A percentile compares a stretch with the other conserved stretches of the same genome.
These are phyloP conservation scores for Oleoguttula mirabilis DNA, from an alignment of 495 filamentous ascomycete genomes.

Conservation along the genomic window DNA sequence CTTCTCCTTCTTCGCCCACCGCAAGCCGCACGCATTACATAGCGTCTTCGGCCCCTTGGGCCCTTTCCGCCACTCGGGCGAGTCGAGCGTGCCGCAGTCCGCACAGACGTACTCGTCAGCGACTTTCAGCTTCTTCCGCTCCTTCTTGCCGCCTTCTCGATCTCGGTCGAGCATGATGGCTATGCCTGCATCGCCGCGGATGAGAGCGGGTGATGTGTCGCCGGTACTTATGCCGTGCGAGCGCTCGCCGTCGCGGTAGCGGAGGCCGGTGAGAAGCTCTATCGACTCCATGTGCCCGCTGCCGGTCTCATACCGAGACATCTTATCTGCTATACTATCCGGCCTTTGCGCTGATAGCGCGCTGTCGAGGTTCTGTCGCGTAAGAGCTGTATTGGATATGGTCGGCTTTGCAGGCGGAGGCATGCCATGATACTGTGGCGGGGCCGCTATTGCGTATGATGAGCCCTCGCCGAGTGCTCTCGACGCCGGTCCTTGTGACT, in stretches of 20 bases:
- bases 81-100: conserved; percentile 75
- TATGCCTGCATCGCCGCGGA: conserved; percentile 77
- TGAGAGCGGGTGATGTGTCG: conserved; percentile 59
- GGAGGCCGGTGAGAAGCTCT: conserved; percentile 83
- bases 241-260: conserved; percentile 80
- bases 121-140: conserved; percentile 83
- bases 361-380: conserved; percentile 67
- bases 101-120: conserved; percentile 92
- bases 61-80: conserved; percentile 93
- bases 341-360: conserved; percentile 53
- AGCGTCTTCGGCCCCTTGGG: conserved; percentile 89
- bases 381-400: conserved; percentile 51
- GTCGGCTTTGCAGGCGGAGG: conserved; percentile 55
- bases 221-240: conserved; percentile 84
- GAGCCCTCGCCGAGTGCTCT: not conserved
- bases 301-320: conserved; percentile 56
- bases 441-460: conserved; percentile 1
- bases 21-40: conserved; percentile 83
- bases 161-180: conserved; percentile 57
- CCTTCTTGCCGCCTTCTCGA: conserved; percentile 63
- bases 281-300: conserved; percentile 73
- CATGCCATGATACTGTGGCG: conserved; percentile 40
- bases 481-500: conserved; percentile 3
- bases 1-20: conserved; percentile 40
- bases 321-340: conserved; percentile 66